Evolutionary conservation across 148 eudicot species (phyloP), one percentile per base, ranked within the genome.

Genomic region (Polygonum maritimum): DNA sequence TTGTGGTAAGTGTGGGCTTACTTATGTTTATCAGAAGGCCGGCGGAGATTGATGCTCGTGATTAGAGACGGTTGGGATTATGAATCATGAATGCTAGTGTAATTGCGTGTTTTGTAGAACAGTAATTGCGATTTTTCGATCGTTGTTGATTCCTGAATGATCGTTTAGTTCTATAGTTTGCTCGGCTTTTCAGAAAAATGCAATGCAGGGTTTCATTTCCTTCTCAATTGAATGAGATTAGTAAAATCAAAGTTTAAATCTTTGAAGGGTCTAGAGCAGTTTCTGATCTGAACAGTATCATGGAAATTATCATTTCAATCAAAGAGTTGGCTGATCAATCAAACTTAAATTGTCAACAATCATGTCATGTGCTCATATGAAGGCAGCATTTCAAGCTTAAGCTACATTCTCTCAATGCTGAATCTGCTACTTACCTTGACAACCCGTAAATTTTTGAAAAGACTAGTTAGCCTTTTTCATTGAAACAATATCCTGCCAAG

Each of bases 1-100:
- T 78, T 83, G 86, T 41, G 86, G 86, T 47, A 80, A 83, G 81
- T 80, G 86, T 44, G 85, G 85, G 44, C 79, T 83, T 11, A 83
- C 85, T 15, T 83, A 83, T 52, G 81, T 83, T 44, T 80, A 83
- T 79, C 85, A 83, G 79, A 83, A 83, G 81, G 81, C 85, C 15
- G 85, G 77, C 4, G 83, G 81, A 45, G 86, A 83, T 47, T 83
- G 51, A 72, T 22, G 19, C 21, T 45, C 55, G 16, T 69, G 19
- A 14, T 15, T 70, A 16, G 48, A 38, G 10, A 70, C 6, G 16
- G 48, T 70, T 62, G 31, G 31, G 31, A 26, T 26, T 26, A 26
- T 26, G 31, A 26, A 26, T 26, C 31, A 26, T 26, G 31, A 26
- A 26, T 26, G 31, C 0, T 26, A 26, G 31, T 26, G 31, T 26